Evolutionary conservation across 352 stramenopile genomes (phyloP), one percentile per base, ranked within the genome.

Genomic region (Phytophthora ramorum): DNA sequence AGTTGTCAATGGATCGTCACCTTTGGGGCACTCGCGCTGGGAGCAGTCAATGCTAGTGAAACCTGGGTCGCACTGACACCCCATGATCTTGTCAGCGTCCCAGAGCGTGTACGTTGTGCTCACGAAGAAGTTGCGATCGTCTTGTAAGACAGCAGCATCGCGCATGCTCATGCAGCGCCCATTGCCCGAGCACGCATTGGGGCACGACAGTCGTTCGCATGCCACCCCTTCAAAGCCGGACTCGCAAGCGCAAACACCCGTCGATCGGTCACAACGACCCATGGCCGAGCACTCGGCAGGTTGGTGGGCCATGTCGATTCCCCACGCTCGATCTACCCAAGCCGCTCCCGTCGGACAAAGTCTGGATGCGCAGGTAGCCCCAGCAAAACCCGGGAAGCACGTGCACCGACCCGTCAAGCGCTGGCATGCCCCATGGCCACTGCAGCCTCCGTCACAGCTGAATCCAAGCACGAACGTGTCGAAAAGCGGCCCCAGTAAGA

Each of bases 391-490:
- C 17, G 75, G 74, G 51, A 93, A 97, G 71, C 92, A 98, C 7
- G 66, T 66, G 66, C 92, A 98, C 7, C 81, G 73, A 22, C 92
- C 93, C 0, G 78, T 87, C 0, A 68, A 34, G 10, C 47, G 32
- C 60, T 89, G 75, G 24, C 83, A 93, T 0, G 72, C 72, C 17
- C 83, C 85, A 41, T 90, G 76, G 9, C 92, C 93, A 34, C 80
- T 96, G 71, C 94, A 98, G 56, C 88, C 89, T 76, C 85, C 85
- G 52, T 90, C 81, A 40, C 79, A 93, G n/a, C 63, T 85, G 58
- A 85, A 66, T 37, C 55, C 55, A 38, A 57, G 28, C 16, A 37
- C 40, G 12, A 63, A 54, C 32, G 46, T 8, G 13, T 12, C 32
- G 38, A 17, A 16, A 59, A 54, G 40, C 28, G 40, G 14, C 9